Conservation (phyloP, 345 rosid species). For the Lepidium sativum region DNA sequence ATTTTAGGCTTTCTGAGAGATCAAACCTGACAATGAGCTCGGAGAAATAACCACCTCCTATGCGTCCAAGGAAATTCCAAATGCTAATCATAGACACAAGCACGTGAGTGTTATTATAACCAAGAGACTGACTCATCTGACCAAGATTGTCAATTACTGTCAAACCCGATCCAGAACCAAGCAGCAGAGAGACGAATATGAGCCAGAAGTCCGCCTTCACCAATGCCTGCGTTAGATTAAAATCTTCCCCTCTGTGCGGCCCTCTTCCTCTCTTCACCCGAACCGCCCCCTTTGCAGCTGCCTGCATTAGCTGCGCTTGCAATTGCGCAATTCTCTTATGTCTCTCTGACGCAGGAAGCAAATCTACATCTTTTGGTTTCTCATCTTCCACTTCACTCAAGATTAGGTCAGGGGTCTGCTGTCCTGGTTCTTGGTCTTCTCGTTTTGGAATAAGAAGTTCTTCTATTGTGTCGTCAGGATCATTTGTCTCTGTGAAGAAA, state of each 20-base stretch:
- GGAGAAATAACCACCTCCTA: slow-evolving; percentile 95
- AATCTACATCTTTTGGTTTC: slow-evolving; percentile 78
- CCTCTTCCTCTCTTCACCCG: slow-evolving; percentile 75
- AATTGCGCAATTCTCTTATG: slow-evolving; percentile 72
- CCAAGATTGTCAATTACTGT: slow-evolving; percentile 97
- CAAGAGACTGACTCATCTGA: slow-evolving; percentile 89
- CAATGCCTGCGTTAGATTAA: slow-evolving; percentile 78
- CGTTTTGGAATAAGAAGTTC: slow-evolving; percentile 50
- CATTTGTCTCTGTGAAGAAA: slow-evolving; percentile 36
- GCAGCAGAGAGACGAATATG: slow-evolving; percentile 70
- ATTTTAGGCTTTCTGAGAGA: not conserved
- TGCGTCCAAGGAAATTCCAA: slow-evolving; percentile 96
- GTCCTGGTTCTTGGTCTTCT: slow-evolving; percentile 43
- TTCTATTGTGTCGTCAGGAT: slow-evolving; percentile 43
- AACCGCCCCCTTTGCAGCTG: slow-evolving; percentile 92
- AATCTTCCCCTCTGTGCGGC: slow-evolving; percentile 89
- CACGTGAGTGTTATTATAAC: slow-evolving; percentile 72
- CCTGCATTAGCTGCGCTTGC: slow-evolving; percentile 70
- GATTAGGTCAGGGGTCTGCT: slow-evolving; percentile 35
- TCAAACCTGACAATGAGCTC: slow-evolving; percentile 77
- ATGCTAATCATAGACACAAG: slow-evolving; percentile 96
- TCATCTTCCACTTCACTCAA: slow-evolving; percentile 94
- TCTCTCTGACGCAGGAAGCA: slow-evolving; percentile 81
- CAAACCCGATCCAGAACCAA: slow-evolving; percentile 95
- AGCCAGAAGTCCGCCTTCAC: slow-evolving; percentile 96